Evolutionary conservation across 2,329 filamentous ascomycete genomes (phyloP).

Genomic region (Trichoderma pleuroti): DNA sequence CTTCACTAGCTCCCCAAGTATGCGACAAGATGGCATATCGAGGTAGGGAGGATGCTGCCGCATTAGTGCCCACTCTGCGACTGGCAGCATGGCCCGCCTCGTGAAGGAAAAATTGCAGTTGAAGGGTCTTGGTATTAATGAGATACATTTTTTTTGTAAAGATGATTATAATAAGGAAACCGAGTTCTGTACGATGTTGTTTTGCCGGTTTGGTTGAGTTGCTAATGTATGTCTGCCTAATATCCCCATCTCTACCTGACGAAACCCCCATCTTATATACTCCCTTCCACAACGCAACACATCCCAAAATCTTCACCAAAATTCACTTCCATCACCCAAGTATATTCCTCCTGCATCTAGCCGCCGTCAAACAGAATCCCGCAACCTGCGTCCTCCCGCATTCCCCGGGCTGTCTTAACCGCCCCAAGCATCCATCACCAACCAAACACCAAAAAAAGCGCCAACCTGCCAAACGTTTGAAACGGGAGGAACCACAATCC

Average conservation of each 20-base stretch:
- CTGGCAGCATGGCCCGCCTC: too few relatives aligned
- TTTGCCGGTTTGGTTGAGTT: neutral
- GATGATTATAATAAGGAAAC: too few relatives aligned
- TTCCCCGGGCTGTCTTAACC: neutral
- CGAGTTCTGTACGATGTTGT: too few relatives aligned
- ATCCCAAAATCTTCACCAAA: neutral
- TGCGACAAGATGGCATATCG: conserved; percentile 33
- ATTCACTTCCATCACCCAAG: neutral
- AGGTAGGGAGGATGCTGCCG: too few relatives aligned
- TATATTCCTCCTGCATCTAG: neutral
- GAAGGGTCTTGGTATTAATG: too few relatives aligned
- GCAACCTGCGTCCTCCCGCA: neutral
- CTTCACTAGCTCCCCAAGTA: conserved; percentile 30
- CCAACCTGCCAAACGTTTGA: neutral
- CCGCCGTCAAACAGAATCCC: neutral
- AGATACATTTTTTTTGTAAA: too few relatives aligned
- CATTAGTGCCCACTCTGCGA: too few relatives aligned
- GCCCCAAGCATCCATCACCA: neutral
- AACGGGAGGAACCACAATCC: neutral
- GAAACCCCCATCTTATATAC: neutral
- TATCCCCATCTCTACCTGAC: neutral
- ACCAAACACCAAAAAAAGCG: neutral
- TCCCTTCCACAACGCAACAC: neutral
- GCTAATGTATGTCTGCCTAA: neutral
- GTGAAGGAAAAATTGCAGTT: too few relatives aligned